Base-by-base conservation (phyloP, 352 stramenopile genomes). In the Pythium plurisporium region DNA sequence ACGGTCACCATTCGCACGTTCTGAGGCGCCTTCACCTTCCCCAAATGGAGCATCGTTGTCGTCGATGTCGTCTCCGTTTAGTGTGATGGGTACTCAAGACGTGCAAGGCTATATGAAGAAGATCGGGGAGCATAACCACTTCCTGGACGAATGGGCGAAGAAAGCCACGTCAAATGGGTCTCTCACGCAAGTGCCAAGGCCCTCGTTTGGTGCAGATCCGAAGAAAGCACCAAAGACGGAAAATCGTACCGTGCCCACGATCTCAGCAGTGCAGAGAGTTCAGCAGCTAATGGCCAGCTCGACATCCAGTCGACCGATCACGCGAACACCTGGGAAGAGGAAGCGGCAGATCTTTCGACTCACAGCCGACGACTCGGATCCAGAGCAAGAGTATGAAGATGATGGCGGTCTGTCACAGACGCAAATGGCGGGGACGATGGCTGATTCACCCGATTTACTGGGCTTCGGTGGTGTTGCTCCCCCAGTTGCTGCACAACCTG, bases 51-150 rank as follows among this genome's bases (percentile, higher is more conserved):
- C 51, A 5, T 66, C 59, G 14, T 30, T 59, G 17, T 65, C 57
- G 20, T 59, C 57, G 20, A n/a, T 65, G 26, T 65, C 57, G 33
- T 65, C 57, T n/a, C 57, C 57, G 42, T 55, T 64, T 37, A 52
- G 57, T 12, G 25, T 65, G 42, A 65, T 69, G 55, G 49, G 8
- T 31, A 69, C 62, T 5, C 62, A 69, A 38, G 62, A 69, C 4
- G 36, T 69, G 1, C 49, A 69, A 29, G 62, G 43, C 2, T 51
- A 58, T n/a, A 64, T 64, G 61, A 41, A 51, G 23, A 64, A 58
- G 11, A 64, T 64, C 34, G 47, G 60, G 41, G 48, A 31, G 22
- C 55, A 69, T 19, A 64, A 69, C 41, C 45, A 47, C 20, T 62
- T 62, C 30, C 53, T 67, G 19, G 52, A 62, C 33, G 52, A 67